phyloP scores from a whole-genome alignment of 1,284 basidiomycete species.

The Rhodotorula sp. region DNA sequence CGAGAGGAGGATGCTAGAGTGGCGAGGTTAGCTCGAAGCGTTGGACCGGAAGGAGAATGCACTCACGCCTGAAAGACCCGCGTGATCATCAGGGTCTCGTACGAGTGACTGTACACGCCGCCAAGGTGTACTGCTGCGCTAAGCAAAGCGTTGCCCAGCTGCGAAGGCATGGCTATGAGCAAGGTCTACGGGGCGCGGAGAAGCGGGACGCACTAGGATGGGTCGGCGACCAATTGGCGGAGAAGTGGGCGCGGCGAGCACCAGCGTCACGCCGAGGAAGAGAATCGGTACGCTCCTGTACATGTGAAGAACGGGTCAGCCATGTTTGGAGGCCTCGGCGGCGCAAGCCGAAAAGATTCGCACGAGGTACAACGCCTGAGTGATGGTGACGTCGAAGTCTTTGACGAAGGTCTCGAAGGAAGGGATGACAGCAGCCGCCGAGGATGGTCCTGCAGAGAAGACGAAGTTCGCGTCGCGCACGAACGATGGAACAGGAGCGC shows the following conservation, averaged over 20 bases:
- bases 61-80: constrained; percentile 28
- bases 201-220: constrained; percentile 16
- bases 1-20: constrained; percentile 16
- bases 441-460: neutral
- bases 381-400: constrained; percentile 23
- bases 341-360: neutral
- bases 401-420: constrained; percentile 23
- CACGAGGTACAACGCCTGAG: constrained; percentile 27
- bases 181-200: too few species aligned
- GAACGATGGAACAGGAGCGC: neutral
- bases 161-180: neutral
- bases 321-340: neutral
- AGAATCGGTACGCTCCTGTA: constrained; percentile 16
- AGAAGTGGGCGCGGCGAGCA: constrained; percentile 21
- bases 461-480: neutral
- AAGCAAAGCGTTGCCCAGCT: constrained; percentile 13
- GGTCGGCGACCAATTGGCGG: constrained; percentile 30
- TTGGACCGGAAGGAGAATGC: neutral
- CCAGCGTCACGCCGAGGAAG: constrained; percentile 26
- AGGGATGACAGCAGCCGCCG: constrained; percentile 21
- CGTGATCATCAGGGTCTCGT: constrained; percentile 31
- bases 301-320: neutral
- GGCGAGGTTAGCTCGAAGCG: too few species aligned
- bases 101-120: constrained; percentile 25
- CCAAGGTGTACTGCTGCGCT: constrained; percentile 24